A percentile compares a stretch with the other conserved stretches of the same genome.
These are phyloP conservation scores for Colletotrichum viniferum DNA, from an alignment of 2,329 filamentous ascomycete species.

Conservation along the genomic window DNA sequence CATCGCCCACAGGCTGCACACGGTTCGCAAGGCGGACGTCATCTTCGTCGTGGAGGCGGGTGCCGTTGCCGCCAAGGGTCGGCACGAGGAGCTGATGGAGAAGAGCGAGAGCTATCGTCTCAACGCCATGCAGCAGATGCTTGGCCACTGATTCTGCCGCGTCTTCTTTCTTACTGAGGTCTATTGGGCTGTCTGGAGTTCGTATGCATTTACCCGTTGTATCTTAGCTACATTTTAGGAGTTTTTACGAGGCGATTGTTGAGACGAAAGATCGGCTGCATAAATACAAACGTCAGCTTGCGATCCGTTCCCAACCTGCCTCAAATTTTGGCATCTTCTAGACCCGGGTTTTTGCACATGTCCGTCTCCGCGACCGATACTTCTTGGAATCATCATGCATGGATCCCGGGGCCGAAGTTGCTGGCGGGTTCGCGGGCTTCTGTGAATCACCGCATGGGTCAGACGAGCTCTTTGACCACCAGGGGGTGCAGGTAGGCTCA, in stretches of 20 bases:
- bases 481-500: not conserved
- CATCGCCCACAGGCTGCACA: constrained; percentile 49
- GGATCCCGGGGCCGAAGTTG: not conserved
- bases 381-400: not conserved
- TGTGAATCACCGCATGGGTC: not conserved
- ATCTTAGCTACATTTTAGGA: not conserved
- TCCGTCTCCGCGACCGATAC: not conserved
- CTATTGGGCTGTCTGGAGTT: not conserved
- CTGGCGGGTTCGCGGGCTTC: constrained; percentile 5
- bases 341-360: not conserved
- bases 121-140: constrained; percentile 57
- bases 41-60: constrained; percentile 57
- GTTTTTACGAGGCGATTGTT: not conserved
- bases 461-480: constrained; percentile 11
- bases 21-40: constrained; percentile 44
- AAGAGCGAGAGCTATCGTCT: constrained; percentile 56
- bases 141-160: constrained; percentile 25
- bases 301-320: not conserved
- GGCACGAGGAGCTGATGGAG: constrained; percentile 59
- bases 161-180: not conserved
- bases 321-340: not conserved
- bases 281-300: not conserved
- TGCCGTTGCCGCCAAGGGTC: constrained; percentile 54
- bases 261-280: not conserved
- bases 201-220: not conserved